Conservation (phyloP, 331 rosid genomes). For the Prunus yedoensis region DNA sequence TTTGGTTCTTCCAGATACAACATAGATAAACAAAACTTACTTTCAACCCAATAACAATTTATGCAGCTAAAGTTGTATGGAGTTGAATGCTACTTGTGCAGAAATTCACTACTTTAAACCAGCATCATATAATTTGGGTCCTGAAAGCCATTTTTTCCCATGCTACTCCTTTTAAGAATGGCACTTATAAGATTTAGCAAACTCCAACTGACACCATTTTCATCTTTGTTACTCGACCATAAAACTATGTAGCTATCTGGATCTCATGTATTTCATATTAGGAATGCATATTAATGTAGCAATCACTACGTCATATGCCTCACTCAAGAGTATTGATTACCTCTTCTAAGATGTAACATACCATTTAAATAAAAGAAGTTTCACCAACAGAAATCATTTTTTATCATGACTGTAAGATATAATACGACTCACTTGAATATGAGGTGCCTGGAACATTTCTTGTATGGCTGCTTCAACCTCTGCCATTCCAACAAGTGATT, state of each 20-base stretch:
- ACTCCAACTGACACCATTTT: background rate
- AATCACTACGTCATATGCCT: background rate
- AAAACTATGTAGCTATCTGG: background rate
- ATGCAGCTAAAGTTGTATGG: background rate
- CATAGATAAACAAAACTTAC: background rate
- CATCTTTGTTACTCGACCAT: background rate
- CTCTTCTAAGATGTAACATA: slow-evolving; percentile 8
- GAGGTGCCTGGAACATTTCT: slow-evolving; percentile 99
- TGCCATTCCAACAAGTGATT: slow-evolving; percentile 62
- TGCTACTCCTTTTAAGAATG: background rate
- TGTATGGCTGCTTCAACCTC: slow-evolving; percentile 91
- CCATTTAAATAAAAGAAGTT: background rate
- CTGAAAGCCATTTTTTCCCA: background rate
- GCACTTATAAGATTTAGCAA: background rate
- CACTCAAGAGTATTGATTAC: slow-evolving; percentile 16
- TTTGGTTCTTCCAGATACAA: background rate
- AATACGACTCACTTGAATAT: slow-evolving; percentile 73
- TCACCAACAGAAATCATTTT: slow-evolving; percentile 15
- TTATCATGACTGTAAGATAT: background rate
- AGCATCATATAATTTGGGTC: background rate
- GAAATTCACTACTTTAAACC: background rate
- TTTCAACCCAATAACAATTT: background rate
- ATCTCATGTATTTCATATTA: background rate
- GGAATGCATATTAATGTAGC: background rate
- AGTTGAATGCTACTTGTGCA: background rate